Percentiles rank a stretch among this genome's conserved stretches.
These are phyloP conservation scores for Geotrichum histeridarum DNA, from an alignment of 1,139 yeast species.

Conservation along the genomic window DNA sequence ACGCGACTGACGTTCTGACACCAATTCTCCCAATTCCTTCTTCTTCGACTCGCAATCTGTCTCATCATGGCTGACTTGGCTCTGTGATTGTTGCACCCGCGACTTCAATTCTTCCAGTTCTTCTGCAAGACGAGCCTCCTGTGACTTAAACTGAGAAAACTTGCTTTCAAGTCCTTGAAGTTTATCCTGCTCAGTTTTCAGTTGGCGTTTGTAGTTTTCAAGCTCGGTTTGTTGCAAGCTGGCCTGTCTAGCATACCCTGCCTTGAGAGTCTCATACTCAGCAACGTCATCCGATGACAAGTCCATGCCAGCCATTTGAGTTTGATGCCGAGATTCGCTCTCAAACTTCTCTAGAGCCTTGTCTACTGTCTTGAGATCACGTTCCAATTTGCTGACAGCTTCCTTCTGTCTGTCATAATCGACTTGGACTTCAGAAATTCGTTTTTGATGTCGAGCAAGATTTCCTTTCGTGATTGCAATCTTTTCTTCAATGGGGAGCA, in stretches of 20 bases:
- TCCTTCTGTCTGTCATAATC: constrained; percentile 53
- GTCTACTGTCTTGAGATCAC: constrained; percentile 48
- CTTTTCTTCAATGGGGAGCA: constrained; percentile 56
- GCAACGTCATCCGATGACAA: constrained; percentile 50
- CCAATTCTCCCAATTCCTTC: constrained; percentile 41
- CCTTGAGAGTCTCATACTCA: constrained; percentile 59
- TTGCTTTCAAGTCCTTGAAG: constrained; percentile 31
- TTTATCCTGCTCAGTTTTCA: constrained; percentile 30
- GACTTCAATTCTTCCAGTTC: constrained; percentile 36
- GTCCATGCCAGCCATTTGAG: constrained; percentile 29
- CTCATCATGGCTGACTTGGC: constrained; percentile 26
- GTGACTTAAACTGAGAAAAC: constrained; percentile 24
- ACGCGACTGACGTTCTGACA: constrained; percentile 45
- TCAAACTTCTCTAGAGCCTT: constrained; percentile 46
- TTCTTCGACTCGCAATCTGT: constrained; percentile 37
- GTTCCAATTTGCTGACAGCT: constrained; percentile 42
- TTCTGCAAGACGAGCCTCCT: constrained; percentile 25
- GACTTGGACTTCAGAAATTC: constrained; percentile 48
- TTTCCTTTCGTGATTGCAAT: constrained; percentile 48
- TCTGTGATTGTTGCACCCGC: constrained; percentile 18
- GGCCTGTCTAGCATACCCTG: constrained; percentile 41
- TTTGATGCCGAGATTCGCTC: constrained; percentile 38
- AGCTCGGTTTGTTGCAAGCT: constrained; percentile 32
- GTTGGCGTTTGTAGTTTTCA: constrained; percentile 28
- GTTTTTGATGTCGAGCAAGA: constrained; percentile 46